These are phyloP conservation scores for Trichomonas vaginalis DNA, from an alignment of 208 protist species.

Conservation along the genomic window DNA sequence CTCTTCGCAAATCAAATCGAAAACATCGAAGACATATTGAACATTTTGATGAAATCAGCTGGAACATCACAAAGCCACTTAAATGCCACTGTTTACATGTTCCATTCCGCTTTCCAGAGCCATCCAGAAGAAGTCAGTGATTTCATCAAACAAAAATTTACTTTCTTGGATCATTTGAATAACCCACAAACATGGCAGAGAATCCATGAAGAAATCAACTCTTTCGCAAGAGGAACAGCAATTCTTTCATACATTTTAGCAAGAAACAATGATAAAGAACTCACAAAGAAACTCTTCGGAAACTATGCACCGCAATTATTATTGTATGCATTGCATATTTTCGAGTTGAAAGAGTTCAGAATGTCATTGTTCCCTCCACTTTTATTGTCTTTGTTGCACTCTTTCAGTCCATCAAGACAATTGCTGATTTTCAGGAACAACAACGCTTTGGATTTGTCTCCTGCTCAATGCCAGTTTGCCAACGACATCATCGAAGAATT, in stretches of 20 bases:
- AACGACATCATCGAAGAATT: background rate
- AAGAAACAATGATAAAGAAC: background rate
- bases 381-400: background rate
- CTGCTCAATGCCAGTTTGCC: background rate
- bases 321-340: background rate
- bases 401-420: background rate
- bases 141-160: background rate
- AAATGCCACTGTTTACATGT: background rate
- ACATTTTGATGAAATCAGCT: background rate
- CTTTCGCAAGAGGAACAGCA: background rate
- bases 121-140: background rate
- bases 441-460: background rate
- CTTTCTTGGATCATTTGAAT: background rate
- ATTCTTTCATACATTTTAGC: background rate
- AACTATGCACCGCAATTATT: background rate
- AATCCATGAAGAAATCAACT: background rate
- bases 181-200: background rate
- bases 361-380: background rate
- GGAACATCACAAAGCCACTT: background rate
- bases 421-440: background rate
- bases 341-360: background rate
- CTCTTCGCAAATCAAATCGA: background rate
- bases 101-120: background rate
- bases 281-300: background rate
- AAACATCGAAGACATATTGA: background rate